These are phyloP conservation scores for Neoscytalidium dimidiatum DNA, from an alignment of 2,329 filamentous ascomycete species.

Conservation along the genomic window DNA sequence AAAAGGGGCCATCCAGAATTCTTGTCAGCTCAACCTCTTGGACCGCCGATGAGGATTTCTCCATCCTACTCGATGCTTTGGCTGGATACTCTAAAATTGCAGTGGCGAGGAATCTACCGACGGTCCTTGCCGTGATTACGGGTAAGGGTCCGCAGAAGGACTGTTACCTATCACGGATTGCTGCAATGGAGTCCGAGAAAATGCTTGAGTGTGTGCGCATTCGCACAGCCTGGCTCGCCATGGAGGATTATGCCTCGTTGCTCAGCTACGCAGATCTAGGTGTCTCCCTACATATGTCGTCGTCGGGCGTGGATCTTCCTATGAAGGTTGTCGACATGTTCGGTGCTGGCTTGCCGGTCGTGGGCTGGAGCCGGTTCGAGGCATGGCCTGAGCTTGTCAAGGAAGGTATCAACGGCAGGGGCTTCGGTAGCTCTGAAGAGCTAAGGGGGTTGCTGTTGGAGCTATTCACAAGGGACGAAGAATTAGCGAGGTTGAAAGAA, in stretches of 20 bases:
- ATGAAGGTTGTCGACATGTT: constrained; percentile 99
- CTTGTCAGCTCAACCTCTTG: constrained; percentile 94
- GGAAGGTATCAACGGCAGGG: constrained; percentile 81
- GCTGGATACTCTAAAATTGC: constrained; percentile 67
- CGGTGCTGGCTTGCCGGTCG: constrained; percentile 86
- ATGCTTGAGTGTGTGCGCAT: constrained; percentile 72
- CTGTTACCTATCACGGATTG: constrained; percentile 69
- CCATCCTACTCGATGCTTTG: constrained; percentile 79
- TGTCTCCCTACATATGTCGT: constrained; percentile 88
- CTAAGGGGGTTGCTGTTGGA: constrained; percentile 64
- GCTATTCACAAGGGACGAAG: constrained; percentile 59
- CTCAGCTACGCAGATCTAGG: constrained; percentile 86
- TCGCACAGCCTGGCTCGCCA: constrained; percentile 80
- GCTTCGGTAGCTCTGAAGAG: constrained; percentile 73
- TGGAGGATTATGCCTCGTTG: constrained; percentile 79
- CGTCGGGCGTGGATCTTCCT: constrained; percentile 90
- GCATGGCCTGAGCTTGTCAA: constrained; percentile 90
- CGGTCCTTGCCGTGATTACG: constrained; percentile 86
- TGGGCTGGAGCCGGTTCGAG: constrained; percentile 81
- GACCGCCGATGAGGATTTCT: constrained; percentile 96
- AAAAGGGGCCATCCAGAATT: constrained; percentile 64
- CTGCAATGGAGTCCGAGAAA: constrained; percentile 59
- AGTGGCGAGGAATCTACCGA: constrained; percentile 55
- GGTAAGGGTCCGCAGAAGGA: constrained; percentile 87
- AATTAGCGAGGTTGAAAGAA: constrained; percentile 63